Percentiles rank a stretch among this genome's conserved stretches.
These are phyloP conservation scores for Scedosporium minutisporum DNA, from an alignment of 2,329 filamentous ascomycete species.

Conservation along the genomic window DNA sequence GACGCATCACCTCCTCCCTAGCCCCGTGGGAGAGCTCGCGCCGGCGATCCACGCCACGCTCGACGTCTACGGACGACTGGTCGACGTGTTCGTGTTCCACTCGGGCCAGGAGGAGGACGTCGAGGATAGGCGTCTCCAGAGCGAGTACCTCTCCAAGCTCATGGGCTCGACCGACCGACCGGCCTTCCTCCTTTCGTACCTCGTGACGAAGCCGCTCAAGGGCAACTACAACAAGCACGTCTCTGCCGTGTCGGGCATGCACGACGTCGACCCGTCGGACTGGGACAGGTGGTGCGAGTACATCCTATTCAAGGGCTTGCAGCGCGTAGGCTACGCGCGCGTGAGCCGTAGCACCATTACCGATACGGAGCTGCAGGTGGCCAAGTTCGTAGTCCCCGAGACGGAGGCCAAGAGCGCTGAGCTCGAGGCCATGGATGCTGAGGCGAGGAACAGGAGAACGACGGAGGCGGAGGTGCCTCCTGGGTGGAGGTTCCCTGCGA, in stretches of 20 bases:
- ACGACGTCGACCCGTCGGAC: slow-evolving; percentile 83
- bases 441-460: slow-evolving; percentile 49
- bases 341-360: slow-evolving; percentile 87
- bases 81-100: slow-evolving; percentile 97
- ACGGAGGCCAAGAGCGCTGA: slow-evolving; percentile 45
- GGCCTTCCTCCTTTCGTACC: slow-evolving; percentile 77
- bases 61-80: slow-evolving; percentile 77
- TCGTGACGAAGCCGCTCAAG: slow-evolving; percentile 80
- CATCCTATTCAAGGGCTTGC: slow-evolving; percentile 85
- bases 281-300: slow-evolving; percentile 99
- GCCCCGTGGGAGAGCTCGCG: slow-evolving; percentile 86
- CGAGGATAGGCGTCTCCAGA: slow-evolving; percentile 81
- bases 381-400: slow-evolving; percentile 78
- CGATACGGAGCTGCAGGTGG: slow-evolving; percentile 93
- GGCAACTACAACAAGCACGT: slow-evolving; percentile 98
- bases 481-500: slow-evolving; percentile 70
- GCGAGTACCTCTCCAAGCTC: slow-evolving; percentile 72
- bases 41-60: slow-evolving; percentile 96
- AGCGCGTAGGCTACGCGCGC: slow-evolving; percentile 78
- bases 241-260: slow-evolving; percentile 77
- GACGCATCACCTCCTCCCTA: slow-evolving; percentile 88
- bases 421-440: slow-evolving; percentile 29
- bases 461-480: slow-evolving; percentile 65
- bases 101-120: slow-evolving; percentile 95
- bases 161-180: slow-evolving; percentile 80